phyloP scores from a whole-genome alignment of 139 green algal genomes.

The Chlorella sp. region DNA sequence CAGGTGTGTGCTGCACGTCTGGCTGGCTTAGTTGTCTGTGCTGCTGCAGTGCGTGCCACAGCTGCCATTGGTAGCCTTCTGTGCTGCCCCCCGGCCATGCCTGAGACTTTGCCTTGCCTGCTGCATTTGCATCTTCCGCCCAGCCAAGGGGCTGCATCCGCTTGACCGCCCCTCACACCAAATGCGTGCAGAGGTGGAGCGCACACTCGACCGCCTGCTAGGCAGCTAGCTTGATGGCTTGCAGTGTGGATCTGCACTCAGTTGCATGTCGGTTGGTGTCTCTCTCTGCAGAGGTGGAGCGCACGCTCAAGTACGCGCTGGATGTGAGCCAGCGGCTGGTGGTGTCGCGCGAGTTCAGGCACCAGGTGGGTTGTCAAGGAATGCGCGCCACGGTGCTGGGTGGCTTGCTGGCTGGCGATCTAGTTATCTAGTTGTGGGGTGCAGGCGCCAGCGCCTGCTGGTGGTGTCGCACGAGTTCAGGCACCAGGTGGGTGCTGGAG shows the following conservation, averaged over 20 bases:
- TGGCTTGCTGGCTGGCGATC: no score
- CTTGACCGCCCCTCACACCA: no score
- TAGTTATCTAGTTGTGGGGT: no score
- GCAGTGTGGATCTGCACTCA: background rate
- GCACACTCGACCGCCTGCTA: constrained; percentile 86
- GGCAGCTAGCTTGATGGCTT: no score
- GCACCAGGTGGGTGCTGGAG: constrained; percentile 56
- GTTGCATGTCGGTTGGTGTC: background rate
- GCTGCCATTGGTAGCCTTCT: no score
- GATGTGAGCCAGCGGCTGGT: constrained; percentile 83
- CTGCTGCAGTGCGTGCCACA: no score
- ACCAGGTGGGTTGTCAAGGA: constrained; percentile 46
- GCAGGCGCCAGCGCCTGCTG: constrained; percentile 81
- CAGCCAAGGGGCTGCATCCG: no score
- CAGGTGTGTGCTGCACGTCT: background rate
- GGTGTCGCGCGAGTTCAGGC: constrained; percentile 82
- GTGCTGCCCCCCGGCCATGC: no score
- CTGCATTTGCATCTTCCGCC: no score
- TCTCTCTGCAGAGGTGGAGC: constrained; percentile 6
- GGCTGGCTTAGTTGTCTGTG: no score
- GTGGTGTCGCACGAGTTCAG: constrained; percentile 86
- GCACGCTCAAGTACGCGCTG: constrained; percentile 86
- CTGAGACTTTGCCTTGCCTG: no score
- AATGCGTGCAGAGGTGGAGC: background rate
- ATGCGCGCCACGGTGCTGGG: no score